Evolutionary conservation across 441 rosid species (phyloP), one percentile per base, ranked within the genome.

Genomic region (Arabidopsis lyrata): DNA sequence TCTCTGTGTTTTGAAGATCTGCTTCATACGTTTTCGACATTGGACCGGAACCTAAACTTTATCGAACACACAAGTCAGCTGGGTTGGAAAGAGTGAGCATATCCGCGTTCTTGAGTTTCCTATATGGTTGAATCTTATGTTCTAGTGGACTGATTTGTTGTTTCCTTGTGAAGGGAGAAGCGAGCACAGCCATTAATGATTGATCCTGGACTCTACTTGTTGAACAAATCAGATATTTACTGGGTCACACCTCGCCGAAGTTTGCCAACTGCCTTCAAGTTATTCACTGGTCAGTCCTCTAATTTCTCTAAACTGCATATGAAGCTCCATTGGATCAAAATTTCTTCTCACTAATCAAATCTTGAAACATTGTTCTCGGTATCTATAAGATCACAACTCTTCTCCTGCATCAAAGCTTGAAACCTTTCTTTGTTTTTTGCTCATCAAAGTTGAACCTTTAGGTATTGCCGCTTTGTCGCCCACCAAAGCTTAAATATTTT

Each of bases 171-270:
- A 83, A 95, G 99, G 88, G 93, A 93, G 8, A 90, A 91, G 69
- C 86, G 99, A 42, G 99, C 97, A 39, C 87, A 83, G 94, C 99
- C 99, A 24, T 77, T 95, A 87, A 93, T 95, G 76, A 63, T 95
- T 49, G 99, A 95, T 74, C 99, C 98, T 41, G 99, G 99, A 47
- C 91, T 93, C 36, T 93, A 91, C 72, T 69, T 77, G 58, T 54
- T 86, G 49, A 86, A 83, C 58, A 95, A 95, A 79, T 72, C 85
- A 29, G 98, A 93, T 72, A 77, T 95, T 66, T 88, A 61, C 72
- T 87, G 89, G 91, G 97, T 88, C 70, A 79, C 88, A 24, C 97
- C 90, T n/a, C 81, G 80, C 60, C 87, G 98, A 83, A 36, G 82
- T 69, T 78, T 95, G 85, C 99, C 99, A 12, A 86, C 96, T 10